Evolutionary conservation across 1,284 basidiomycete genomes (phyloP), one percentile per base, ranked within the genome.

Genomic region (Heterobasidion parviporum): DNA sequence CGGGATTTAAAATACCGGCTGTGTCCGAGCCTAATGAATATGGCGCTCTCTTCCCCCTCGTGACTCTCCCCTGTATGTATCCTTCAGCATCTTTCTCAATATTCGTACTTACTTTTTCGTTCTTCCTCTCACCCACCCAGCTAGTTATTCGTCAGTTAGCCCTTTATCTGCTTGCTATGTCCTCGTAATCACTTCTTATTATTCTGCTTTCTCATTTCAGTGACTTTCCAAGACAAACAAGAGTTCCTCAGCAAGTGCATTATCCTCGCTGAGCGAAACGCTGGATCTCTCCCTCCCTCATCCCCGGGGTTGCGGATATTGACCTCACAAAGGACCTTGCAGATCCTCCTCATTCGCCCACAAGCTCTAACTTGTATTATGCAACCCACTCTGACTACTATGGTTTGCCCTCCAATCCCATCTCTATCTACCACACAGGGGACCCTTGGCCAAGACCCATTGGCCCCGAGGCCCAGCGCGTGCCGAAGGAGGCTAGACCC

Each of bases 331-430:
- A 16, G 16, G 16, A 14, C 7, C 4, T 44, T 44, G 16, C 41
- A 14, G 4, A 16, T 44, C 16, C 41, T 16, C 16, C 8, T 14
- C 16, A 14, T 8, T 9, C 26, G n/a, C 26, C 38, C 46, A 14
- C 10, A 16, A 10, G 26, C 46, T 16, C 26, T 16, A 16, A 16
- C 18, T 48, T 20, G 10, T 48, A 48, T 32, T 26, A 9, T 48
- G 50, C 57, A 52, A 65, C 68, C 50, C 59, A 56, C 58, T 62
- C 43, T 56, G 69, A 70, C 63, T 71, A 70, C 58, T 67, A 62
- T 56, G 63, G 64, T 16, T 55, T 41, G 56, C 50, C 57, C 51
- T 57, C 66, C 52, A 60, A 57, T 41, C 71, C 64, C 52, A 57
- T 72, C 58, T 71, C 49, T 69, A 67, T 68, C 63, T 54, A 54